Conservation (phyloP, 2,329 filamentous ascomycete species). For the Phyllosticta citrichinensis region DNA sequence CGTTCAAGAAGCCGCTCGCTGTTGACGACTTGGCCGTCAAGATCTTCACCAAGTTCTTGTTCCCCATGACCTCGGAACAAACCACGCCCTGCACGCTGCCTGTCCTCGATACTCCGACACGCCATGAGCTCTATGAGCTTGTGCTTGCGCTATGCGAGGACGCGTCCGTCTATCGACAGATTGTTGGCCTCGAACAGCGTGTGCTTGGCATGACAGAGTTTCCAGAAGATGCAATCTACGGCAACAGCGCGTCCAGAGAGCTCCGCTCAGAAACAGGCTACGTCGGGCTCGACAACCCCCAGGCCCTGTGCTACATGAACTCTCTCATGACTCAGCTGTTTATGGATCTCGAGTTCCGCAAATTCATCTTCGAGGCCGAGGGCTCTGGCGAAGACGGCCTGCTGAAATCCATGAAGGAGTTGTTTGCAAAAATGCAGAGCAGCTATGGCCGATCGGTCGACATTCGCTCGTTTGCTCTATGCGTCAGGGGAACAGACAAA, state of each 20-base stretch:
- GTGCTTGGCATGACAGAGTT: constrained; percentile 14
- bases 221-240: constrained; percentile 38
- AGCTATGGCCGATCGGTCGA: constrained; percentile 65
- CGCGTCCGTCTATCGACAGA: constrained; percentile 14
- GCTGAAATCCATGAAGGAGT: constrained; percentile 63
- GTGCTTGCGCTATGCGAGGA: constrained; percentile 25
- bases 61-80: constrained; percentile 14
- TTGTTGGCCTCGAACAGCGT: constrained; percentile 20
- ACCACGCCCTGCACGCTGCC: constrained; percentile 14
- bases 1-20: constrained; percentile 29
- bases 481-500: constrained; percentile 75
- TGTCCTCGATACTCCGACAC: constrained; percentile 25
- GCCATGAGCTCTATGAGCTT: constrained; percentile 28
- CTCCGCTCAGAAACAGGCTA: constrained; percentile 74
- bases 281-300: constrained; percentile 81
- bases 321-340: constrained; percentile 89
- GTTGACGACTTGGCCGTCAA: constrained; percentile 5
- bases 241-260: constrained; percentile 53
- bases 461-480: constrained; percentile 59
- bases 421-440: constrained; percentile 83
- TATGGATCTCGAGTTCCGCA: constrained; percentile 84
- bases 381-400: constrained; percentile 49
- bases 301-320: constrained; percentile 96
- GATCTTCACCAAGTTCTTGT: constrained; percentile 28
- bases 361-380: constrained; percentile 58